Evolutionary conservation across 495 filamentous ascomycete species (phyloP), one percentile per base, ranked within the genome.

Genomic region (Penicillium simplicissimum): DNA sequence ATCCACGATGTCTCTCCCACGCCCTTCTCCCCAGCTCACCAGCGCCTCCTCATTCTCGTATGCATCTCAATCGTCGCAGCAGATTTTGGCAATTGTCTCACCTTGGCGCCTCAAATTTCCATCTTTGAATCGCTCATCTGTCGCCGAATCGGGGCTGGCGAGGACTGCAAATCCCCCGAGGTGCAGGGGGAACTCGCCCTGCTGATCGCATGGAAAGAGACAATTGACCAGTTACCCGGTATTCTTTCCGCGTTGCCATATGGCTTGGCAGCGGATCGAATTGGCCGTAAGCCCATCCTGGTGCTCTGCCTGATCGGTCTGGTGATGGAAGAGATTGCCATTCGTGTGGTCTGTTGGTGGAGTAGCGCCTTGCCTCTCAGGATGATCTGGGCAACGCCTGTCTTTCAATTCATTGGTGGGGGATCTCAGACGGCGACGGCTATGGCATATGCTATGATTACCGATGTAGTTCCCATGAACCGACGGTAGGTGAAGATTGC

Each of bases 371-470:
- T 48, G 2, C 45, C 45, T 11, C 45, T 48, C 11, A 2, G 45
- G 23, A 48, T 48, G 45, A 28, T 48, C 9, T 48, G 45, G 45
- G 45, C 45, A 6, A 48, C 45, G 45, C 45, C 45, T 17, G 45
- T 48, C 10, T 48, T 48, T 28, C 45, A 48, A 11, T 14, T 48
- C 21, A 48, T 48, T 48, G 45, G 45, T 8, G 45, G 45, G 25
- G 45, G 45, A 15, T 15, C 45, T 15, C 45, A 48, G 23, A 48
- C 45, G 11, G 45, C 45, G 10, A 48, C 45, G 23, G 45, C 45
- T 4, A 48, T 48, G 45, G 45, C 45, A 10, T 48, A 48, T 48
- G 45, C 45, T 48, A 48, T 48, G 45, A 48, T 48, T 6, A 48
- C 45, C 3, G 45, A 48, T 48, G 45, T 48, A 8, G 45, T 48